Base-by-base conservation (phyloP, 140 eudicot species). In the Oenanthe javanica region DNA sequence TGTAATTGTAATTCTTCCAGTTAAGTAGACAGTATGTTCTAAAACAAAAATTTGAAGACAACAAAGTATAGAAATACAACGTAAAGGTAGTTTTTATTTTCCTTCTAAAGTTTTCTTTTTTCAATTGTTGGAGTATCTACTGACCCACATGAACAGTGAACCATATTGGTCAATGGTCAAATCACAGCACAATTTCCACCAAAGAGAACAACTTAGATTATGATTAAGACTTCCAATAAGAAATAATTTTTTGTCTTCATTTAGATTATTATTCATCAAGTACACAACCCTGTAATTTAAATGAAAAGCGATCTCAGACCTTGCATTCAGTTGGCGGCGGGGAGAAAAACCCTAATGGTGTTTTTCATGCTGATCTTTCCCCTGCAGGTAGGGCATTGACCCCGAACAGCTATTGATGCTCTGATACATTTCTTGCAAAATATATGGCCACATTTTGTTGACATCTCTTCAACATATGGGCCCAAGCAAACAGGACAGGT, bases 361-460 rank as follows among this genome's bases (percentile, higher is more conserved):
- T 93, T 92, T 87, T 80, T 95, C 78, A 59, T 79, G 14, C 89
- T 84, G 51, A 90, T 80, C 77, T 88, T 93, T 85, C 87, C 87
- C 85, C 99, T 84, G 77, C 99, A 95, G 0, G 97, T 89, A 42
- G 99, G 99, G 82, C 99, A 95, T 77, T 91, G 89, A 48, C 75
- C 78, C 88, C 91, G 97, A 64, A 86, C 89, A 47, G 82, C 85
- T 40, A 95, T 83, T 40, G 97, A 88, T 47, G 89, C 85, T 77
- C 82, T 85, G 72, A 95, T 90, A 85, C 97, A 95, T 9, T 75
- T 81, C 85, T 93, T 95, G 83, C 99, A 95, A 81, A 95, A 95
- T 51, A 95, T 95, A 83, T 95, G 98, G 70, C 98, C 99, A 80
- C 99, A 95, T 64, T 89, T 95, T 6, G 99, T 95, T 16, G 99